Base-by-base conservation (phyloP, 2,329 filamentous ascomycete genomes). In the Alternaria sp. region DNA sequence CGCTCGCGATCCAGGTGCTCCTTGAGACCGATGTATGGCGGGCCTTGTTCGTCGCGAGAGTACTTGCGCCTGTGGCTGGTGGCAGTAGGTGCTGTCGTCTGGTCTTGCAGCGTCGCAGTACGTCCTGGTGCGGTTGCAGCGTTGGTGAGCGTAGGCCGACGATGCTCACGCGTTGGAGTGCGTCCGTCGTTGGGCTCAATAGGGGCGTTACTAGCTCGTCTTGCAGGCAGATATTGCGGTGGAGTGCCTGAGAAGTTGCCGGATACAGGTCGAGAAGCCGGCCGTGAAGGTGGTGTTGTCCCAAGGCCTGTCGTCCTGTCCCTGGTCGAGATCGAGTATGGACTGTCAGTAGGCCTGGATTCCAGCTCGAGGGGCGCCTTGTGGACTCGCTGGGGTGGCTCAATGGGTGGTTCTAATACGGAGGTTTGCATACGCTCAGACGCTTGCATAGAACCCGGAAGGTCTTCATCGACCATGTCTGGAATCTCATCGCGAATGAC, bases 401-500 rank as follows among this genome's bases (percentile, higher is more conserved):
- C 69, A 15, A 70, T 61, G 17, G 66, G 67, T 26, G 73, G 69
- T 55, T 78, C 77, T 23, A 72, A 65, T 46, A 72, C 73, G 11
- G 69, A 70, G 43, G 70, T 57, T 51, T 75, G 73, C 59, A 73
- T 67, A n/a, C 70, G 54, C 26, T 74, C 69, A 23, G 69, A 70
- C 45, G 72, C 61, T 46, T 75, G 73, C 66, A 73, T 67, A 26
- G 71, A 59, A 26, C 73, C 68, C 8, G 78, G 86, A 21, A 89
- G 68, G 75, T 97, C 93, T 74, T 97, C 93, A 45, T 90, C 91
- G 7, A 93, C 89, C 28, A 97, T 83, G 6, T 91, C 92, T 1
- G 93, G 93, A 71, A 97, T 97, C 4, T 90, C 87, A 19, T 86
- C 87, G 12, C 87, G 88, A 56, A 97, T 88, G 28, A 96, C 89